A percentile compares a stretch with the other conserved stretches of the same genome.
Conservation (phyloP, 2,329 filamentous ascomycete species). For the Alternaria angustiovoidea region DNA sequence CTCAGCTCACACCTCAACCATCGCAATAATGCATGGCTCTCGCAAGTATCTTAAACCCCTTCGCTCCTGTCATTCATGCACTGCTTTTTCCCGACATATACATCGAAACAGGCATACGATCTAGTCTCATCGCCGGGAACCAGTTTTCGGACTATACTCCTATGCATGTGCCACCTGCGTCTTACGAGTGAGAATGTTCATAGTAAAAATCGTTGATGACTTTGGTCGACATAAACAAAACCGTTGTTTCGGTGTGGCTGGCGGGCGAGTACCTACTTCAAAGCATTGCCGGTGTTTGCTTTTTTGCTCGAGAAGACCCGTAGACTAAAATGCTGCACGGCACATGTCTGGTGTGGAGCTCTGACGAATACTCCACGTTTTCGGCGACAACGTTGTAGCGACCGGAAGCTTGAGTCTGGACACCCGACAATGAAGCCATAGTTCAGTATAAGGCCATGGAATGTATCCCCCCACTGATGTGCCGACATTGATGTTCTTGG, state of each 20-base stretch:
- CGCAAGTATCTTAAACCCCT: conserved; percentile 3
- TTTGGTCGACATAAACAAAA: conserved; percentile 5
- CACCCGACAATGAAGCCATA: neutral
- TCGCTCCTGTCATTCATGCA: neutral
- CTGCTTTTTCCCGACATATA: conserved; percentile 4
- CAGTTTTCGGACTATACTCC: neutral
- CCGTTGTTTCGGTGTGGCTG: conserved; percentile 4
- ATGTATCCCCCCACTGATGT: neutral
- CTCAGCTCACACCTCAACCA: conserved; percentile 7
- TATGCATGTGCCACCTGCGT: neutral
- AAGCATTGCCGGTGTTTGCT: neutral
- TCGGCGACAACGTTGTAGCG: neutral
- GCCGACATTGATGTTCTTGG: neutral
- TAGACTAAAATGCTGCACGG: neutral
- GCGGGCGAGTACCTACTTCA: conserved; percentile 3
- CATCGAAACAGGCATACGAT: neutral
- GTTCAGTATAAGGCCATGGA: neutral
- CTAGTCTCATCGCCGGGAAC: neutral
- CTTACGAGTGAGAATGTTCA: neutral
- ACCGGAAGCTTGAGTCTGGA: neutral
- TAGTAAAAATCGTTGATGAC: neutral
- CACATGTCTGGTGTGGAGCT: neutral
- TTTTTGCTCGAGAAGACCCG: conserved; percentile 2
- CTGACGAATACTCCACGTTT: neutral
- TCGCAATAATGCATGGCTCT: conserved; percentile 5